Conservation (phyloP, 352 stramenopile species). For the Labyrinthula sp. region DNA sequence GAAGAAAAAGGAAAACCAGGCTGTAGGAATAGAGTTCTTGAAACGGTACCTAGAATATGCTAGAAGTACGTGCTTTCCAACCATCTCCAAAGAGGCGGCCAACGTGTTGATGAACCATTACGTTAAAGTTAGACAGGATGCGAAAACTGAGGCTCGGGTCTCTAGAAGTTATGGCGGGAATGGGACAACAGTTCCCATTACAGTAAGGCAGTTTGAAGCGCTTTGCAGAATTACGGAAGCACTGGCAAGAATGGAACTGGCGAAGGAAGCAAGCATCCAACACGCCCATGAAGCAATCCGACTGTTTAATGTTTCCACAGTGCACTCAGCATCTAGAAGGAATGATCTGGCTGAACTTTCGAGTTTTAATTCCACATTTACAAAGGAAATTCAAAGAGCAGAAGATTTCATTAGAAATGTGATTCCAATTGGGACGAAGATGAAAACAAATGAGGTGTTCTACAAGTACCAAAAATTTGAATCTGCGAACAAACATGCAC, state of each 20-base stretch:
- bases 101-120: constrained; percentile 85
- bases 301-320: constrained; percentile 91
- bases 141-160: constrained; percentile 68
- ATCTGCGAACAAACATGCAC: too few relatives aligned
- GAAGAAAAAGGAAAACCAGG: constrained; percentile 33
- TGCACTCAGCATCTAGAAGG: constrained; percentile 68
- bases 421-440: constrained; percentile 43
- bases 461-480: too few relatives aligned
- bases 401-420: constrained; percentile 50
- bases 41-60: constrained; percentile 97
- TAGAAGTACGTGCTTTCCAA: constrained; percentile 61
- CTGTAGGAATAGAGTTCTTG: constrained; percentile 48
- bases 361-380: constrained; percentile 12
- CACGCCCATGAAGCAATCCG: constrained; percentile 87
- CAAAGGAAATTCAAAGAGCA: constrained; percentile 44
- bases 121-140: constrained; percentile 67
- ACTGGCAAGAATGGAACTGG: constrained; percentile 88
- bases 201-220: constrained; percentile 89
- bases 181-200: constrained; percentile 78
- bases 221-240: constrained; percentile 86
- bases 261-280: constrained; percentile 45
- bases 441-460: too few relatives aligned
- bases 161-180: constrained; percentile 25
- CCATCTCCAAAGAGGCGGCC: constrained; percentile 61
- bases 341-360: constrained; percentile 44